Percentiles rank a stretch among this genome's conserved stretches.
These are phyloP conservation scores for Aciculosporium take DNA, from an alignment of 2,329 filamentous ascomycete species.

Conservation along the genomic window DNA sequence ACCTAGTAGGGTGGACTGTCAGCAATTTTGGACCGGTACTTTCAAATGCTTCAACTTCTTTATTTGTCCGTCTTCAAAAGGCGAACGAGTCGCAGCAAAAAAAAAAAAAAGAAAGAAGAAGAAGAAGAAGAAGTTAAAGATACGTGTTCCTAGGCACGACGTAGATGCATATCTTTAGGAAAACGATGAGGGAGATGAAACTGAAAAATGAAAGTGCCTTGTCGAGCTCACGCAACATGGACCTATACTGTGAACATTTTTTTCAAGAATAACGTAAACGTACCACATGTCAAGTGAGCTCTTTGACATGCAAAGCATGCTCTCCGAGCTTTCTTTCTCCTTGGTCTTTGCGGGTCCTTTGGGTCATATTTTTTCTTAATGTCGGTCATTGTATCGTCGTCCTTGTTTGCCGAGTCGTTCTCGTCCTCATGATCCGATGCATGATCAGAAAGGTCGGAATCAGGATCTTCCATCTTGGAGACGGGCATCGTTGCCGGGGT, in stretches of 20 bases:
- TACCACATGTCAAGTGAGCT: slow-evolving; percentile 96
- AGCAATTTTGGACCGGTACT: slow-evolving; percentile 8
- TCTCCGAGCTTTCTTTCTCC: slow-evolving; percentile 88
- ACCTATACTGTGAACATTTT: too few species aligned
- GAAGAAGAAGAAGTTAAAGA: too few species aligned
- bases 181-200: not conserved
- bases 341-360: slow-evolving; percentile 79
- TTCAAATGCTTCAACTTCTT: too few species aligned
- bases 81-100: too few species aligned
- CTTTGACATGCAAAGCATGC: slow-evolving; percentile 95
- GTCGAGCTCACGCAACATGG: too few species aligned
- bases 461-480: slow-evolving; percentile 35
- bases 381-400: slow-evolving; percentile 37
- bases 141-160: not conserved
- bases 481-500: slow-evolving; percentile 36
- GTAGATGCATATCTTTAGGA: not conserved
- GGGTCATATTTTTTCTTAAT: slow-evolving; percentile 59
- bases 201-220: too few species aligned
- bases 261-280: slow-evolving; percentile 38
- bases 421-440: slow-evolving; percentile 47
- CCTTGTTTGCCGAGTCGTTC: slow-evolving; percentile 30
- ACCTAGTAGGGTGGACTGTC: slow-evolving; percentile 38
- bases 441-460: slow-evolving; percentile 41
- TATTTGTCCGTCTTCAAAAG: too few species aligned
- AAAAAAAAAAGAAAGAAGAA: too few species aligned